These are phyloP conservation scores for Scedosporium apiospermum DNA, from an alignment of 2,329 filamentous ascomycete genomes.

Conservation along the genomic window DNA sequence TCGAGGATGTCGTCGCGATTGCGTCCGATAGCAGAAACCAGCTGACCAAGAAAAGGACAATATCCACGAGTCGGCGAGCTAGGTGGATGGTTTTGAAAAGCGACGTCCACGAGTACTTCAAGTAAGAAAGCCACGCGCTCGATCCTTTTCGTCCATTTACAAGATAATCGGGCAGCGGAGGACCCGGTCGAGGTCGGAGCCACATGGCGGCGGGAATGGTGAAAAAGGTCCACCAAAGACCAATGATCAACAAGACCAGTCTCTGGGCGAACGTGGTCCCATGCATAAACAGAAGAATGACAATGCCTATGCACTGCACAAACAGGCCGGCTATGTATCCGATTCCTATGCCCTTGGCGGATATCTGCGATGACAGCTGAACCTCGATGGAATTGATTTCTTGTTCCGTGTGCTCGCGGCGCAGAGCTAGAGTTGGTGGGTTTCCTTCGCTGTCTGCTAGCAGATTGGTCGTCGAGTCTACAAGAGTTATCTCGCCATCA, in stretches of 20 bases:
- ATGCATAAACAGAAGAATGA: constrained; percentile 61
- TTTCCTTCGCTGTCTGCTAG: background rate
- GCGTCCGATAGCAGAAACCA: constrained; percentile 96
- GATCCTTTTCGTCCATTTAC: constrained; percentile 18
- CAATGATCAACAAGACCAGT: constrained; percentile 77
- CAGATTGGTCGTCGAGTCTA: background rate
- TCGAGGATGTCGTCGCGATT: constrained; percentile 88
- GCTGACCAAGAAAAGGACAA: constrained; percentile 69
- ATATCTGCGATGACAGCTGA: constrained; percentile 79
- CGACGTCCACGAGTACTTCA: constrained; percentile 77
- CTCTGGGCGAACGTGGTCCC: constrained; percentile 80
- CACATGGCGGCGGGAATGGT: constrained; percentile 81
- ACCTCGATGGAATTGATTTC: constrained; percentile 57
- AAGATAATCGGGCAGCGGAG: constrained; percentile 48
- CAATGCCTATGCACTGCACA: constrained; percentile 71
- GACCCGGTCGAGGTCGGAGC: constrained; percentile 80
- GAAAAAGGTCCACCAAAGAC: constrained; percentile 87
- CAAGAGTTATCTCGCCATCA: background rate
- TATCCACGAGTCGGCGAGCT: constrained; percentile 62
- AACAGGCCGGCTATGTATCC: constrained; percentile 83
- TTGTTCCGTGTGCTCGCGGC: background rate
- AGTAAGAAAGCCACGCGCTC: constrained; percentile 54
- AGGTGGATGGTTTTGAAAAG: constrained; percentile 71
- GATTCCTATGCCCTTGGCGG: constrained; percentile 84
- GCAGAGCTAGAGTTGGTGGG: background rate